Evolutionary conservation across 257 asterid genomes (phyloP), one percentile per base, ranked within the genome.

Genomic region (Solanum pennellii): DNA sequence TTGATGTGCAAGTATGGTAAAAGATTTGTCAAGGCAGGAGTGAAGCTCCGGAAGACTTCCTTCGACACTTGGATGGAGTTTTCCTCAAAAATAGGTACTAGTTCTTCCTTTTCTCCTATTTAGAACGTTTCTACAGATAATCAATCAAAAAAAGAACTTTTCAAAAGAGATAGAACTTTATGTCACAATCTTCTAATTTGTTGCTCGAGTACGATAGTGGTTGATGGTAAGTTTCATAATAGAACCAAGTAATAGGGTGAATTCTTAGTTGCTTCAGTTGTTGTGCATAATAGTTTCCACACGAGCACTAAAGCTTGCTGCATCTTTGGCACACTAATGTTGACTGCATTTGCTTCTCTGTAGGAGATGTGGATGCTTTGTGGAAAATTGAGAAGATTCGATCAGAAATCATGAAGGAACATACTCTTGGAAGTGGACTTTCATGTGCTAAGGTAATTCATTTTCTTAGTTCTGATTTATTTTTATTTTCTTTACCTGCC

Each of bases 361-460:
- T 89, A 97, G 99, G 97, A 62, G 99, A 97, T 87, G 91, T 92
- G 69, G 95, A 93, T 88, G 90, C 96, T 59, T 90, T 97, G 45
- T 95, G 99, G 99, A 92, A 94, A 93, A 91, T 94, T 87, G 98
- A 97, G 92, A 92, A 92, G 49, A 87, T 92, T 91, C 93, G 99
- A 91, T 94, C 98, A 87, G 94, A 93, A 85, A 88, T 93, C 68
- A 90, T 91, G 94, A 97, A 96, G 86, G 90, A 92, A 83, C 97
- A 95, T 86, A 92, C 94, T 56, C 93, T 95, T 86, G 90, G 91
- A 65, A 97, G 96, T 92, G 98, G 96, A 71, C 91, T 97, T 93
- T 94, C 99, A 3, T 97, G 99, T 93, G 97, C 99, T 41, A 97
- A 95, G 99, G 99, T 97, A 91, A 84, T 91, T 41, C 18, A 1